These are phyloP conservation scores for Colletotrichum camelliae DNA, from an alignment of 2,329 filamentous ascomycete genomes.

Conservation along the genomic window DNA sequence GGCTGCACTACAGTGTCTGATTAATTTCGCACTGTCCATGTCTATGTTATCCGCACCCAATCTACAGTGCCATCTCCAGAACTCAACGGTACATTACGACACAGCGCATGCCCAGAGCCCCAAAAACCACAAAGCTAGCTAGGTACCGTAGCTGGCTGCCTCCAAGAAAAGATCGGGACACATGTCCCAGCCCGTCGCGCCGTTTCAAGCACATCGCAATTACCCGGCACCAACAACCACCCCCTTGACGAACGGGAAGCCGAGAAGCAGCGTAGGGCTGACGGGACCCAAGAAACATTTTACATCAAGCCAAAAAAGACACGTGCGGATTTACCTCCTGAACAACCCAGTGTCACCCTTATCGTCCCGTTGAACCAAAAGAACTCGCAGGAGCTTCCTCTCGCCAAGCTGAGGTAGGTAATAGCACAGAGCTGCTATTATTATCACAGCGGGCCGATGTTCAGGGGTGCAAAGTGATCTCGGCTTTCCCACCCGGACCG, in stretches of 20 bases:
- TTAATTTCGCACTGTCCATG: accelerated
- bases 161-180: background rate
- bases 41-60: accelerated
- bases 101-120: background rate
- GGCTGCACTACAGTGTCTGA: background rate
- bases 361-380: background rate
- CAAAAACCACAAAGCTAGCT: background rate
- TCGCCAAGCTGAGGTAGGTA: background rate
- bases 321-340: background rate
- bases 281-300: background rate
- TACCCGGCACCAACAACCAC: background rate
- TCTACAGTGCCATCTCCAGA: background rate
- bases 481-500: background rate
- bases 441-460: background rate
- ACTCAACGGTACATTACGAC: background rate
- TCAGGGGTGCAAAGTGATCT: background rate
- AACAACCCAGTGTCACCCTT: background rate
- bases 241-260: background rate
- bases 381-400: background rate
- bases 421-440: background rate
- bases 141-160: background rate
- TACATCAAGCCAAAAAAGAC: background rate
- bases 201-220: constrained; percentile 1
- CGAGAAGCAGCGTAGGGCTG: background rate
- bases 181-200: background rate